Evolutionary conservation across 805 yeast genomes (phyloP).

Genomic region (Spathaspora hagerdaliae): DNA sequence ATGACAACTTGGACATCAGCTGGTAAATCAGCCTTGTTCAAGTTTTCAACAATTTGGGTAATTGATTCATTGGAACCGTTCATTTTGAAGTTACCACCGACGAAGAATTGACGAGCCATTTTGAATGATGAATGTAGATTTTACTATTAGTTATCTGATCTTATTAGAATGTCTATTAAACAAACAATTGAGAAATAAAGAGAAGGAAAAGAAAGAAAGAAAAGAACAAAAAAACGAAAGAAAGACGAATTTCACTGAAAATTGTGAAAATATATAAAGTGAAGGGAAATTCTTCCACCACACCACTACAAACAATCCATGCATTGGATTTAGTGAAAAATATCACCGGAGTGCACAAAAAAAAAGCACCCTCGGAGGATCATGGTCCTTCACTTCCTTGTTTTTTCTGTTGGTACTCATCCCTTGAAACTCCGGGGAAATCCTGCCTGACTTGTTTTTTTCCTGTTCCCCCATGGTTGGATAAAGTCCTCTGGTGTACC

Average conservation of each 20-base stretch:
- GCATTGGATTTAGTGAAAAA: too few species aligned
- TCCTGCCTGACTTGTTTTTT: too few species aligned
- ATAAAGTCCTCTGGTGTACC: too few species aligned
- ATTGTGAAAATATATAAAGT: neutral
- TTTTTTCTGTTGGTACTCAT: neutral
- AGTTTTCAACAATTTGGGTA: conserved; percentile 73
- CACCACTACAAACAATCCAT: neutral
- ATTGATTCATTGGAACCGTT: conserved; percentile 91
- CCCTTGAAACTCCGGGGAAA: neutral
- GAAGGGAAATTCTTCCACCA: neutral
- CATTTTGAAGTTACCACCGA: conserved; percentile 99
- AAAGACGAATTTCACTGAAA: too few species aligned
- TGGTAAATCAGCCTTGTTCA: conserved; percentile 76
- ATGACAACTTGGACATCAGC: conserved; percentile 85
- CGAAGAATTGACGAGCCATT: conserved; percentile 89
- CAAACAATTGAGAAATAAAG: conserved; percentile 1
- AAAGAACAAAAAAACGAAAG: neutral
- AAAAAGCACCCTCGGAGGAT: neutral
- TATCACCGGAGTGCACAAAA: neutral
- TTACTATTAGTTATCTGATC: neutral
- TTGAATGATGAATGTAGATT: conserved; percentile 9
- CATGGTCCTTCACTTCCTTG: neutral
- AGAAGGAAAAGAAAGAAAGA: conserved; percentile 1
- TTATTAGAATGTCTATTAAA: neutral
- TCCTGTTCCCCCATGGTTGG: too few species aligned